These are phyloP conservation scores for Dryas octopetala DNA, from an alignment of 306 rosid genomes.

Conservation along the genomic window DNA sequence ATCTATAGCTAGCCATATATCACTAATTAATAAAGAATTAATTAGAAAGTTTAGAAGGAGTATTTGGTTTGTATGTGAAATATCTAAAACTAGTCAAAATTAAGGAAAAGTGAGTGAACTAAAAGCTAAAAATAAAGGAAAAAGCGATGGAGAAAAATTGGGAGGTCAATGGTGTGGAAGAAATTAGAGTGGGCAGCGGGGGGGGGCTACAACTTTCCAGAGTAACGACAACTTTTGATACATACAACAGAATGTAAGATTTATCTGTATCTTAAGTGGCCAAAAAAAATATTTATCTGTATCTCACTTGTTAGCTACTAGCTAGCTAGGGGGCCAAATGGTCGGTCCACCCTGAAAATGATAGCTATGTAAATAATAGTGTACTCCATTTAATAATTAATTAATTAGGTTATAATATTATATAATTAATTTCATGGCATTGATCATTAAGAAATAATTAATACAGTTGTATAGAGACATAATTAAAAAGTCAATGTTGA, in stretches of 20 bases:
- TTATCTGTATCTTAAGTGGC: conserved; percentile 5
- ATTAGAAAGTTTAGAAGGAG: too few relatives aligned
- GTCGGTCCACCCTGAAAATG: conserved; percentile 44
- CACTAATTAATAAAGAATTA: too few relatives aligned
- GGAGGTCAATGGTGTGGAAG: conserved; percentile 21
- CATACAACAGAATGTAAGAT: conserved; percentile 18
- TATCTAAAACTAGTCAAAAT: conserved; percentile 11
- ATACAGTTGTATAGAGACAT: background rate
- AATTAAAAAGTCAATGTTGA: conserved; percentile 35
- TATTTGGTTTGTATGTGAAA: background rate
- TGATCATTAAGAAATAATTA: background rate
- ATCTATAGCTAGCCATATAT: background rate
- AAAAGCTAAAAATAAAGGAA: background rate
- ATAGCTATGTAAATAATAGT: background rate
- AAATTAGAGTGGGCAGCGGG: background rate
- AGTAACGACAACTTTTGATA: conserved; percentile 9
- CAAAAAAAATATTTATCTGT: conserved; percentile 6
- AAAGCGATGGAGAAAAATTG: conserved; percentile 5
- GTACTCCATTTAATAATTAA: background rate
- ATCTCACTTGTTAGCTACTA: background rate
- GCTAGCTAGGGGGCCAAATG: conserved; percentile 8
- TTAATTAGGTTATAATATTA: background rate
- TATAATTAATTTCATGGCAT: too few relatives aligned
- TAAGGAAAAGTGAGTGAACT: background rate
- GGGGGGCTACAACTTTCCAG: conserved; percentile 17